Evolutionary conservation across 768 basidiomycete genomes (phyloP), one percentile per base, ranked within the genome.

Genomic region (Phaeotremella fagi): DNA sequence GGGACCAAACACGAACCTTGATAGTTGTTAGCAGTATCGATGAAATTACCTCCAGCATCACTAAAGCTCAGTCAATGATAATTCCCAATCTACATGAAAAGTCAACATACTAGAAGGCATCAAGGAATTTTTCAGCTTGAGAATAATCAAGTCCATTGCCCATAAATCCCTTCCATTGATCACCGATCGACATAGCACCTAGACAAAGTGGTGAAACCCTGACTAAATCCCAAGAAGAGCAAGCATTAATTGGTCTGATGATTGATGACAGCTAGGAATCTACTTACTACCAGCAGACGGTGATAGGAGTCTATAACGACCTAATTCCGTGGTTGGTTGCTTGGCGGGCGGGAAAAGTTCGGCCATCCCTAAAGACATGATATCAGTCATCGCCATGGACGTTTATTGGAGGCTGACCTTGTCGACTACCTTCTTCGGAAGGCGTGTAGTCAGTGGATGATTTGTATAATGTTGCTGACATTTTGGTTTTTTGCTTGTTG

Each of bases 1-100:
- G 33, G 38, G 18, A 14, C 27, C 6, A 15, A 20, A 14, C 31
- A 27, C n/a, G 7, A 25, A 35, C 36, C 72, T 38, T 66, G 75
- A 64, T 81, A 81, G 59, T 62, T 70, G 48, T 78, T 80, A 12
- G 80, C 76, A 2, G 80, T 80, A 26, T 80, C 78, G 61, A 81
- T 78, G 52, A 77, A 77, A 69, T 80, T 79, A 1, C 81, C 81
- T 14, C 81, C 81, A 0, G 73, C 74, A 11, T 78, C 70, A 33
- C 58, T 76, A 43, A 28, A 31, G 1, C 42, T 25, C 18, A 45
- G 26, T 23, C 12, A 37, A 4, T 24, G 7, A 33, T 33, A 7
- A 29, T 9, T 24, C n/a, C n/a, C 26, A 27, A 26, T 33, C 31
- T 16, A 33, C 9, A 7, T 7, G 20, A 41, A 18, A 18, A 23